These are phyloP conservation scores for Salix koriyanagi DNA, from an alignment of 345 rosid genomes.

Conservation along the genomic window DNA sequence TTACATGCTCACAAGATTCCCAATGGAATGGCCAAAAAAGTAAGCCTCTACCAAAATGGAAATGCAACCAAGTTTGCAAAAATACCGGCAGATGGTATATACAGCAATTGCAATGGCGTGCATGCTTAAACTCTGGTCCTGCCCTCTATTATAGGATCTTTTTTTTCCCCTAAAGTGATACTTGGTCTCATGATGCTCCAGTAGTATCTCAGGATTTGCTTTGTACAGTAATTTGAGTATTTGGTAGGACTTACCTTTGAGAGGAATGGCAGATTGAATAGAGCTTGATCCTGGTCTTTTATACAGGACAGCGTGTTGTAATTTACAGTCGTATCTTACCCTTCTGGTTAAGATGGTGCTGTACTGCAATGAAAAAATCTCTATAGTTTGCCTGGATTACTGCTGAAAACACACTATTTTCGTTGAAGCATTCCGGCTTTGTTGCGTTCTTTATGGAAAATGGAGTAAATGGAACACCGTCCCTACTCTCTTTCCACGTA, in stretches of 20 bases:
- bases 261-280: background rate
- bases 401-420: background rate
- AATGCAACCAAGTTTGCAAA: constrained; percentile 41
- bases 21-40: constrained; percentile 33
- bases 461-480: background rate
- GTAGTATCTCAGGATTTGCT: background rate
- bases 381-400: background rate
- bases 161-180: background rate
- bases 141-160: background rate
- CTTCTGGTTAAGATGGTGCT: background rate
- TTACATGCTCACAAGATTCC: constrained; percentile 33
- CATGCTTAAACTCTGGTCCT: constrained; percentile 36
- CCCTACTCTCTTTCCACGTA: background rate
- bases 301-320: constrained; percentile 14
- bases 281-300: constrained; percentile 23
- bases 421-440: background rate
- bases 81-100: constrained; percentile 44
- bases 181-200: background rate
- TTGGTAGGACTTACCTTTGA: constrained; percentile 1
- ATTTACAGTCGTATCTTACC: background rate
- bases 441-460: background rate
- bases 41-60: constrained; percentile 44
- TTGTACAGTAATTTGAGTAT: constrained; percentile 23
- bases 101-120: constrained; percentile 57
- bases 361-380: constrained; percentile 1